Conservation (phyloP, 2,329 filamentous ascomycete genomes). For the Aspergillus sp. region DNA sequence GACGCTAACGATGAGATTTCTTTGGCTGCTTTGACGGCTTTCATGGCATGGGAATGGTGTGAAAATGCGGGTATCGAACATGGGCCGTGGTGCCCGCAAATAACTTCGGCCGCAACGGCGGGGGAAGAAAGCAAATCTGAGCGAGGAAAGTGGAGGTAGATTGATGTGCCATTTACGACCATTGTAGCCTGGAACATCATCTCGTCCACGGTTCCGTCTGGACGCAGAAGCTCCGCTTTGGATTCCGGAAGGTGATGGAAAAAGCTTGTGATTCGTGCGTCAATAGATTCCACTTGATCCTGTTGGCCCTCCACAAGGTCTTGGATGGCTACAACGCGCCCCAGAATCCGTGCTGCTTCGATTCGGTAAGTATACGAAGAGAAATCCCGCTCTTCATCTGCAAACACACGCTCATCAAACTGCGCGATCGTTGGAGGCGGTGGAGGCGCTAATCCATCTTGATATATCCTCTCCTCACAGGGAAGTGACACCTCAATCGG, state of each 20-base stretch:
- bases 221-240: conserved; percentile 69
- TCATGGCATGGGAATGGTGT: conserved; percentile 64
- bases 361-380: conserved; percentile 86
- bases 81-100: conserved; percentile 41
- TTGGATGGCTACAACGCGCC: conserved; percentile 62
- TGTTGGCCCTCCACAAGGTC: conserved; percentile 42
- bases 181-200: conserved; percentile 91
- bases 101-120: conserved; percentile 50
- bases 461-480: conserved; percentile 72
- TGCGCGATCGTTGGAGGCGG: conserved; percentile 65
- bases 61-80: conserved; percentile 41
- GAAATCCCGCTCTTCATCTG: conserved; percentile 65
- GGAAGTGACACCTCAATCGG: conserved; percentile 70
- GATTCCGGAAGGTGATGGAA: conserved; percentile 71
- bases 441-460: conserved; percentile 55
- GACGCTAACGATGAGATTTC: conserved; percentile 76
- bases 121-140: conserved; percentile 66
- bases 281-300: conserved; percentile 60
- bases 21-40: conserved; percentile 76
- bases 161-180: conserved; percentile 64
- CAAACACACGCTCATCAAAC: conserved; percentile 76
- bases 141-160: conserved; percentile 76
- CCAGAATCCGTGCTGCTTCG: conserved; percentile 75
- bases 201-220: conserved; percentile 74
- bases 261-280: conserved; percentile 68